Conservation (phyloP, 1,139 yeast species). For the Lodderomyces jiufengensis region DNA sequence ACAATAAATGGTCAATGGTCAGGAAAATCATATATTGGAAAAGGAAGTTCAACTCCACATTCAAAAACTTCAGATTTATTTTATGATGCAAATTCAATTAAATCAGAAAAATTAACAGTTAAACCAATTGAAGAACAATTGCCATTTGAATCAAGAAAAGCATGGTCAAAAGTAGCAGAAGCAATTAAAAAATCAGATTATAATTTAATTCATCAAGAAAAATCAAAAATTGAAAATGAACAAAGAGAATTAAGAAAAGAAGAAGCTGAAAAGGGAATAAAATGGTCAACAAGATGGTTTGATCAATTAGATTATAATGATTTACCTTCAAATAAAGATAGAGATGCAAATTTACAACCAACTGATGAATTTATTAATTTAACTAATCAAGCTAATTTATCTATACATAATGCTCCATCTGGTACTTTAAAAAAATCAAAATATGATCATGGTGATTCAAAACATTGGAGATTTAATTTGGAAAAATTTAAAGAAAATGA, state of each 20-base stretch:
- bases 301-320: constrained; percentile 44
- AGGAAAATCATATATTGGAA: constrained; percentile 53
- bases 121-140: constrained; percentile 78
- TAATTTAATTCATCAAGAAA: constrained; percentile 68
- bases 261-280: constrained; percentile 58
- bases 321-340: constrained; percentile 16
- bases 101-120: constrained; percentile 59
- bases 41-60: constrained; percentile 40
- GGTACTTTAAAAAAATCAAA: constrained; percentile 57
- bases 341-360: constrained; percentile 14
- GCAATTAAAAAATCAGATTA: constrained; percentile 75
- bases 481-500: constrained; percentile 53
- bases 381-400: constrained; percentile 52
- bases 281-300: constrained; percentile 83
- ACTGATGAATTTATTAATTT: constrained; percentile 49
- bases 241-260: constrained; percentile 77
- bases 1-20: constrained; percentile 94
- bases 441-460: constrained; percentile 44
- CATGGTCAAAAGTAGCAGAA: constrained; percentile 86
- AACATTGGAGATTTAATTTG: constrained; percentile 68
- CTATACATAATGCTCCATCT: constrained; percentile 63
- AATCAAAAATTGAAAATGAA: constrained; percentile 71
- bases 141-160: constrained; percentile 72
- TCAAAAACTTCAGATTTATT: constrained; percentile 52
- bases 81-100: constrained; percentile 59